Conservation (phyloP, 352 stramenopile species). For the Peronosclerospora sorghi region DNA sequence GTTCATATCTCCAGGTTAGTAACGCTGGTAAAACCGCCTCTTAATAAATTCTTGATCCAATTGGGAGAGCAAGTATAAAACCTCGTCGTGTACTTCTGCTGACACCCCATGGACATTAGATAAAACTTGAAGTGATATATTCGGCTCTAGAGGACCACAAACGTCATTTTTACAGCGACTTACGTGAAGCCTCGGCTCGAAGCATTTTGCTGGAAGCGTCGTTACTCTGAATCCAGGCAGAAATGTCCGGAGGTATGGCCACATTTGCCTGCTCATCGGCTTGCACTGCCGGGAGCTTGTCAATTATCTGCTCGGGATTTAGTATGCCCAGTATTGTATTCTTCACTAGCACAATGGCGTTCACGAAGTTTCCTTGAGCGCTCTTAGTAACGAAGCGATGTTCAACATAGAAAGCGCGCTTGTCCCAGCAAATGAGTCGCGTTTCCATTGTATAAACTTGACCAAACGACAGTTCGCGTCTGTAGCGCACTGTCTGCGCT, state of each 20-base stretch:
- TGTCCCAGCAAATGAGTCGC: conserved; percentile 71
- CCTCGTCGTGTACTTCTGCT: too few species aligned
- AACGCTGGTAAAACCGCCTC: too few species aligned
- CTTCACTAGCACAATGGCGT: conserved; percentile 83
- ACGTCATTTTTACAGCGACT: not conserved
- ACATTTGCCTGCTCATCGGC: conserved; percentile 24
- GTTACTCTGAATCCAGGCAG: conserved; percentile 68
- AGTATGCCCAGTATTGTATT: conserved; percentile 71
- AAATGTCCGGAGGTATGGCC: conserved; percentile 37
- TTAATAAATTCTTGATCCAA: too few species aligned
- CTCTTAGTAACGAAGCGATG: conserved; percentile 65
- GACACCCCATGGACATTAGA: too few species aligned
- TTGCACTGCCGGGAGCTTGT: conserved; percentile 33
- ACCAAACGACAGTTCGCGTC: conserved; percentile 63
- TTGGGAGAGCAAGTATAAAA: too few species aligned
- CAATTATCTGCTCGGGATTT: conserved; percentile 43
- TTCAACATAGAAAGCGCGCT: conserved; percentile 78
- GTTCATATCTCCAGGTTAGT: too few species aligned
- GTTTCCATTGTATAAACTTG: conserved; percentile 61
- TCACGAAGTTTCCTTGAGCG: conserved; percentile 40
- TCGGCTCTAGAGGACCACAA: not conserved
- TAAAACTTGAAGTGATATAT: not conserved
- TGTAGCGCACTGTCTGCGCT: conserved; percentile 71
- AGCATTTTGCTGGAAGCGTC: conserved; percentile 59
- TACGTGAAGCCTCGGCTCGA: conserved; percentile 21